Conservation (phyloP, 345 rosid species). For the Eucalyptus caleyi region DNA sequence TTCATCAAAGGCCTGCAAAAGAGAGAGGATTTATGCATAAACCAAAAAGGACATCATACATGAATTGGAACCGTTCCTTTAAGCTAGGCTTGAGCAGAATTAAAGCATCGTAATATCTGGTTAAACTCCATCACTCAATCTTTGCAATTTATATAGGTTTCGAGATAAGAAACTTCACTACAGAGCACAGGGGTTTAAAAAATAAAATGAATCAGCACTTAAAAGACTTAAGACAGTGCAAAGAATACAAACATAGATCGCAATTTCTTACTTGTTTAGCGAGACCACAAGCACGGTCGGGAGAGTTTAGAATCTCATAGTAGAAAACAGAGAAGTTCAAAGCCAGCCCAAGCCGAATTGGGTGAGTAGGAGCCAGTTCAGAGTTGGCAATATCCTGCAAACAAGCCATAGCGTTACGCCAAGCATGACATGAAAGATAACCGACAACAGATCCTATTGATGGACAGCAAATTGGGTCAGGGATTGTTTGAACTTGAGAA, state of each 20-base stretch:
- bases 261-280: not conserved
- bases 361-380: conserved; percentile 31
- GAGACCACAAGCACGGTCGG: conserved; percentile 14
- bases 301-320: conserved; percentile 31
- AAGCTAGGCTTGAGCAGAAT: not conserved
- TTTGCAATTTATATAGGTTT: not conserved
- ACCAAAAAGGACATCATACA: not conserved
- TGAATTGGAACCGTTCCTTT: not conserved
- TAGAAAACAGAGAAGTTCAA: conserved; percentile 35
- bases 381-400: conserved; percentile 5
- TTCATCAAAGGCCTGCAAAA: conserved; percentile 3
- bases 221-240: not conserved
- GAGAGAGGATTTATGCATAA: not conserved
- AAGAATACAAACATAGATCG: not conserved
- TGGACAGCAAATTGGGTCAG: not conserved
- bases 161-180: not conserved
- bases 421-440: not conserved
- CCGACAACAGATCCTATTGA: not conserved
- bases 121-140: not conserved
- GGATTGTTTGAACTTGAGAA: not conserved
- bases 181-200: not conserved
- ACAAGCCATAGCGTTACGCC: not conserved
- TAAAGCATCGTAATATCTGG: not conserved
- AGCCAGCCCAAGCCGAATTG: conserved; percentile 35
- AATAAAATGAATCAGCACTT: not conserved